phyloP scores from a whole-genome alignment of 2,329 filamentous ascomycete genomes.

The Didymella arachidicola region DNA sequence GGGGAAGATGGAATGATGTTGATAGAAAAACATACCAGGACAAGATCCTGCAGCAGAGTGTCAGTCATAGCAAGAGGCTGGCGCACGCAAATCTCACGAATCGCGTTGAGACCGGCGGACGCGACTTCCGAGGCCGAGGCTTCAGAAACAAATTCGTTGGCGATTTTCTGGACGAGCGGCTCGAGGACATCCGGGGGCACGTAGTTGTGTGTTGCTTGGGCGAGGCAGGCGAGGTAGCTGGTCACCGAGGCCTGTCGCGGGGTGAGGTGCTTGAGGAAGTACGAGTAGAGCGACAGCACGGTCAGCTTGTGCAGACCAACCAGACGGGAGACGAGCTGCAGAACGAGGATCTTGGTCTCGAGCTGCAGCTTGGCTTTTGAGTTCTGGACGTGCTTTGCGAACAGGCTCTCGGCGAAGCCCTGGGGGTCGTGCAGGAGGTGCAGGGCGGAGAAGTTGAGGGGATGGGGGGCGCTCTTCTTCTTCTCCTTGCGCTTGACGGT shows the following conservation, averaged over 20 bases:
- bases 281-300: slow-evolving; percentile 90
- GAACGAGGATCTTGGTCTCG: slow-evolving; percentile 86
- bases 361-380: slow-evolving; percentile 83
- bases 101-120: slow-evolving; percentile 90
- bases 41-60: slow-evolving; percentile 91
- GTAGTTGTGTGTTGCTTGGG: slow-evolving; percentile 87
- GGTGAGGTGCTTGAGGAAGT: slow-evolving; percentile 89
- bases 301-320: slow-evolving; percentile 93
- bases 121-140: slow-evolving; percentile 90
- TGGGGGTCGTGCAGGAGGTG: slow-evolving; percentile 95
- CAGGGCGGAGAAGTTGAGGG: slow-evolving; percentile 93
- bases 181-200: slow-evolving; percentile 93
- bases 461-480: slow-evolving; percentile 86
- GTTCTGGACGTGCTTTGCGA: slow-evolving; percentile 89
- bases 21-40: slow-evolving; percentile 61
- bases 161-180: slow-evolving; percentile 91
- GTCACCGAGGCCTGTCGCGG: slow-evolving; percentile 90
- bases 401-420: slow-evolving; percentile 88
- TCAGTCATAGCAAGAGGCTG: slow-evolving; percentile 97
- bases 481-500: slow-evolving; percentile 80
- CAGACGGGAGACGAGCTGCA: slow-evolving; percentile 89
- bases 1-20: too few species aligned
- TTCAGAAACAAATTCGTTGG: slow-evolving; percentile 97
- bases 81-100: slow-evolving; percentile 89
- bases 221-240: slow-evolving; percentile 88